Percentiles rank a stretch among this genome's conserved stretches.
Conservation (phyloP, 1,284 basidiomycete species). For the Cerrena zonata region DNA sequence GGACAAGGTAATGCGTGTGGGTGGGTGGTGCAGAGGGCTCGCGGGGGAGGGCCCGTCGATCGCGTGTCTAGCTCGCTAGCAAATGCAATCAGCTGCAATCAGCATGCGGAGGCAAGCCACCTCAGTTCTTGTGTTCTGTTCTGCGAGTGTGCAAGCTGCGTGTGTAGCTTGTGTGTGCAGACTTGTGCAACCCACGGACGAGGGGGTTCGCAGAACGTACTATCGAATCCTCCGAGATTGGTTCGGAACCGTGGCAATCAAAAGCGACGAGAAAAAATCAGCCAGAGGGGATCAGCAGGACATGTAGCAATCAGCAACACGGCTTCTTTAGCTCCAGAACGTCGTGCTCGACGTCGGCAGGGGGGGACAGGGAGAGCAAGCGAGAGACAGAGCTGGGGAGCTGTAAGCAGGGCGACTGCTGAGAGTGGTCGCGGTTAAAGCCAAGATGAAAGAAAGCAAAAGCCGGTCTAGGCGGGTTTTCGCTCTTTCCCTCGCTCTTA, state of each 20-base stretch:
- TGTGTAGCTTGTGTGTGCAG: not conserved
- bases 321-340: not conserved
- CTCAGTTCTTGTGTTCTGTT: too few relatives aligned
- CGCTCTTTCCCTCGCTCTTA: too few relatives aligned
- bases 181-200: not conserved
- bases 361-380: too few relatives aligned
- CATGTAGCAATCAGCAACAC: not conserved
- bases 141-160: not conserved
- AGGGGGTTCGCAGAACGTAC: not conserved
- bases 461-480: too few relatives aligned
- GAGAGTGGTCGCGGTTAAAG: constrained; percentile 8
- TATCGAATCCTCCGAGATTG: not conserved
- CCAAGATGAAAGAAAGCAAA: too few relatives aligned
- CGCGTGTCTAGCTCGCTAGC: constrained; percentile 3
- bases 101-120: constrained; percentile 1
- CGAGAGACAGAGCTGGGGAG: too few relatives aligned
- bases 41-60: too few relatives aligned
- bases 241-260: not conserved
- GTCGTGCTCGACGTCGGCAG: constrained; percentile 15
- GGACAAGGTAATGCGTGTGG: too few relatives aligned
- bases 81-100: constrained; percentile 9
- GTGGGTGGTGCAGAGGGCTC: too few relatives aligned
- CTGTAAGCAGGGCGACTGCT: constrained; percentile 1
- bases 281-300: not conserved
- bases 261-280: not conserved